Conservation (phyloP, 2,329 filamentous ascomycete genomes). For the Niveomyces coronatus region DNA sequence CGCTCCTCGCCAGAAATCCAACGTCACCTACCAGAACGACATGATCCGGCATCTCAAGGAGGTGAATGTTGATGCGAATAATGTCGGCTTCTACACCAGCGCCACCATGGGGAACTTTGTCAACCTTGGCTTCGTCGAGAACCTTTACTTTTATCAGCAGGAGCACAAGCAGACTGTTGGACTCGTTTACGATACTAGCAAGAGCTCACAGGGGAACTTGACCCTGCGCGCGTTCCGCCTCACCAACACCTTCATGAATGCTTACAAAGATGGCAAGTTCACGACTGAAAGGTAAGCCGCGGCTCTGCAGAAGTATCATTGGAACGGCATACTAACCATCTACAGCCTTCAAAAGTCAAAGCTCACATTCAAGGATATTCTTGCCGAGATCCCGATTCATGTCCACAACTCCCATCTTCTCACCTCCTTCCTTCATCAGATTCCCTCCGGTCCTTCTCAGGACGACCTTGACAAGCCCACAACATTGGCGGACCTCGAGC, state of each 20-base stretch:
- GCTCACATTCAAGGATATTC: conserved; percentile 85
- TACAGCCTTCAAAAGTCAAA: conserved; percentile 85
- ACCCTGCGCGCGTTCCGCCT: conserved; percentile 87
- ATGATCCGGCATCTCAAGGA: conserved; percentile 96
- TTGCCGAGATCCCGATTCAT: conserved; percentile 78
- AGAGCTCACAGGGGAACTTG: conserved; percentile 83
- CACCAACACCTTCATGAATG: conserved; percentile 75
- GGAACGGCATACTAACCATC: conserved; percentile 9
- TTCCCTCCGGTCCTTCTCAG: conserved; percentile 54
- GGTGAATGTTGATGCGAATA: conserved; percentile 97
- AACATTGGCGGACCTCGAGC: conserved; percentile 67
- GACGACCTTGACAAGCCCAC: conserved; percentile 64
- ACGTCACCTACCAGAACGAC: conserved; percentile 79
- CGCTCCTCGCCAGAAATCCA: conserved; percentile 85
- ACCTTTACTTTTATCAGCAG: conserved; percentile 95
- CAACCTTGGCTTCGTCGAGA: conserved; percentile 92
- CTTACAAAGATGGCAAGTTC: conserved; percentile 96
- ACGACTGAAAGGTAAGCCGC: conserved; percentile 75
- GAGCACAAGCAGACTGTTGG: conserved; percentile 84
- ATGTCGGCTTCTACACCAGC: conserved; percentile 97
- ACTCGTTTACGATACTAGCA: conserved; percentile 89
- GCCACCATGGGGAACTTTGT: conserved; percentile 98
- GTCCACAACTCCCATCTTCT: conserved; percentile 97
- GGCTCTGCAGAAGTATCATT: not conserved
- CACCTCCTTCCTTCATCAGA: conserved; percentile 88